phyloP scores from a whole-genome alignment of 208 protist genomes.

The Trypanosoma brucei region DNA sequence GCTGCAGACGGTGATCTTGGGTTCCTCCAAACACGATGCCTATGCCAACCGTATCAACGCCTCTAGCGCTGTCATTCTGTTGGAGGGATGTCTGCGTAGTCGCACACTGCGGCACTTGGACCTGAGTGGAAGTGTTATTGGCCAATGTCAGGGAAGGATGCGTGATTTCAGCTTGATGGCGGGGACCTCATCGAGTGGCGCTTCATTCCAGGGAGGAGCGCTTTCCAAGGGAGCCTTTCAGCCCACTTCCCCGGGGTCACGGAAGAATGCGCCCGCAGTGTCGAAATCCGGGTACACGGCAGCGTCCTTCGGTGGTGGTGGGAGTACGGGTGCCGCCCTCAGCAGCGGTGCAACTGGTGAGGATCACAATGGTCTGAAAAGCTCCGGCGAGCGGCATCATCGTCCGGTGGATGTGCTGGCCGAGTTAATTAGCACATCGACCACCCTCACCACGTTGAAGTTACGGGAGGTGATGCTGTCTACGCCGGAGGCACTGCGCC shows the following conservation, averaged over 20 bases:
- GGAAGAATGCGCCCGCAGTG: background rate
- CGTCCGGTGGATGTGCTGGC: slow-evolving; percentile 63
- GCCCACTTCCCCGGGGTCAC: no score
- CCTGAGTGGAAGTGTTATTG: slow-evolving; percentile 65
- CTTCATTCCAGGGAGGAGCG: background rate
- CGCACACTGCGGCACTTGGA: slow-evolving; percentile 66
- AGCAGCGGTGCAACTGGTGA: background rate
- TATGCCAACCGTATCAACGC: slow-evolving; percentile 76
- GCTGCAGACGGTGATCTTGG: slow-evolving; percentile 72
- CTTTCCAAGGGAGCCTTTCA: background rate
- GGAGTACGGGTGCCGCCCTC: no score
- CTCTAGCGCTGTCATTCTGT: slow-evolving; percentile 43
- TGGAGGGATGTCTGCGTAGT: slow-evolving; percentile 73
- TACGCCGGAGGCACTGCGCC: slow-evolving; percentile 33
- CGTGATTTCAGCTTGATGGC: background rate
- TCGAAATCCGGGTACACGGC: no score
- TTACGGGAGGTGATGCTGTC: slow-evolving; percentile 56
- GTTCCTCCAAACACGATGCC: slow-evolving; percentile 46
- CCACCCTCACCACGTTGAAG: slow-evolving; percentile 48
- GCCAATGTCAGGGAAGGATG: background rate
- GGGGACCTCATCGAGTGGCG: background rate
- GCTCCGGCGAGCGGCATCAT: background rate
- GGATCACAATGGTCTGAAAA: background rate
- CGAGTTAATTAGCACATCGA: slow-evolving; percentile 50
- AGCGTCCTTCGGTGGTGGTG: no score